Evolutionary conservation across 495 filamentous ascomycete genomes (phyloP), one percentile per base, ranked within the genome.

Genomic region (Aspergillus taichungensis): DNA sequence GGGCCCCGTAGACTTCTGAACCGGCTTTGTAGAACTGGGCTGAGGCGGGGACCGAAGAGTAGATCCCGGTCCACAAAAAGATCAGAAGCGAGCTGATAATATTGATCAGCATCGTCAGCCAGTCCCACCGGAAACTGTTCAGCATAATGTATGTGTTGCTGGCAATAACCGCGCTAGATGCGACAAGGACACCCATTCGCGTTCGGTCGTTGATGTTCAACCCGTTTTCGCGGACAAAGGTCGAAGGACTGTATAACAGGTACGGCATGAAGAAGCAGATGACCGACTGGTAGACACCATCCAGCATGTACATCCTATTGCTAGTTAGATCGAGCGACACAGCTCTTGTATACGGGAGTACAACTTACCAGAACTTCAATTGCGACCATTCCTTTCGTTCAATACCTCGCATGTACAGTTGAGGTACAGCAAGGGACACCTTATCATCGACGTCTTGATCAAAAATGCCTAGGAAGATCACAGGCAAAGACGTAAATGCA

Each of bases 91-190:
- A 83, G 65, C 89, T 95, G 59, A 96, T 75, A 37, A 57, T 59
- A 28, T 89, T 82, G 54, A 95, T 82, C 57, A 95, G 70, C 9
- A 86, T 54, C 51, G 90, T 87, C 55, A 97, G 71, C 91, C 91
- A 97, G 62, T 99, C 94, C 94, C 94, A 97, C 46, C 89, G 75
- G 62, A 92, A 97, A 5, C 85, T 90, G 62, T 99, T 99, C 68
- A 99, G 76, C 50, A 97, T 69, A 54, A 99, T 84, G 70, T 97
- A 99, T 43, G 81, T 60, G 59, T 99, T 99, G 66, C 94, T 92
- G 9, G 76, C 57, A 54, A 95, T 71, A 36, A 94, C 80, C 10
- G 87, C 79, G 40, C 83, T 85, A 40, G 80, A 76, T 3, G 79
- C 88, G 43, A 96, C 77, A 54, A 88, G 87, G 41, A 84, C 72